Evolutionary conservation across 164 flowering plant species (phyloP).

Genomic region (Litsea cubeba): DNA sequence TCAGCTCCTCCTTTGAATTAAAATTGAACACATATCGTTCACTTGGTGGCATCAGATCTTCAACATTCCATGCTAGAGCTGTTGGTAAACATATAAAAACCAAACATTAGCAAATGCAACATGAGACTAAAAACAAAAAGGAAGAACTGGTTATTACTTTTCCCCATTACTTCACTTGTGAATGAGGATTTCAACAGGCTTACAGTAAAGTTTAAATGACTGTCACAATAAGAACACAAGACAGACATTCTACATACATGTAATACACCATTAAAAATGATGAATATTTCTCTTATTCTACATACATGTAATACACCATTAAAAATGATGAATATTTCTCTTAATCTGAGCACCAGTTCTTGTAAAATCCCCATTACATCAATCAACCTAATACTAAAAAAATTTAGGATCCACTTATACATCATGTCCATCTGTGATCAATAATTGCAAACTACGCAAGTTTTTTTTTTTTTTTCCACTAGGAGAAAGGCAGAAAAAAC

Average conservation of each 20-base stretch:
- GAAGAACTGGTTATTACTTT: neutral
- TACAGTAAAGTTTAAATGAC: neutral
- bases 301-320: neutral
- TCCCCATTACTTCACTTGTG: neutral
- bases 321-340: neutral
- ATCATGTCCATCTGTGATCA: neutral
- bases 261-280: neutral
- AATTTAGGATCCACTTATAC: neutral
- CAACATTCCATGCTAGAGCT: conserved; percentile 76
- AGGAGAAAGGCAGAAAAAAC: too few relatives aligned
- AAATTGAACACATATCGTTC: conserved; percentile 68
- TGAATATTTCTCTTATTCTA: neutral
- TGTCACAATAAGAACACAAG: neutral
- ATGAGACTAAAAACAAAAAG: neutral
- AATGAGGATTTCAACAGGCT: neutral
- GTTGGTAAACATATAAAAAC: conserved; percentile 10
- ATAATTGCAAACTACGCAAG: too few relatives aligned
- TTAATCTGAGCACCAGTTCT: neutral
- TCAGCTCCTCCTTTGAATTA: conserved; percentile 77
- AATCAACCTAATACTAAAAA: neutral
- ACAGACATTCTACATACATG: neutral
- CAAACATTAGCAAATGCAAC: neutral
- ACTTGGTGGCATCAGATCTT: conserved; percentile 68
- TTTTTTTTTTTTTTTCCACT: too few relatives aligned
- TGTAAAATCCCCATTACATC: neutral